Conservation (phyloP, 2,329 filamentous ascomycete genomes). For the Epichloe aotearoae region DNA sequence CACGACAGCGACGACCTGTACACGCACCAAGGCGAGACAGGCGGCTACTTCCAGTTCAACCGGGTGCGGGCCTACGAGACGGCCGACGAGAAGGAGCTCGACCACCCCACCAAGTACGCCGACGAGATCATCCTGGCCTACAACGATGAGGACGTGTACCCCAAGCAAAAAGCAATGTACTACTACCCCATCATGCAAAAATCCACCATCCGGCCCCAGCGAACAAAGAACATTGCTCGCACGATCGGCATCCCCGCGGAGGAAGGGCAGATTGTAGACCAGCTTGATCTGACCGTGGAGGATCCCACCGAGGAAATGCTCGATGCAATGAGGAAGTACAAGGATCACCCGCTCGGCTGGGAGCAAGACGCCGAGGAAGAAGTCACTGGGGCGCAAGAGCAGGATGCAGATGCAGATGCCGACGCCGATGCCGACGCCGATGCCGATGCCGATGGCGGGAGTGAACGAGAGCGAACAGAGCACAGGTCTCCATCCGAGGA, state of each 20-base stretch:
- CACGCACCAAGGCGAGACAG: slow-evolving; percentile 32
- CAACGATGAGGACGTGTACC: slow-evolving; percentile 37
- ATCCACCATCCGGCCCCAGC: slow-evolving; percentile 47
- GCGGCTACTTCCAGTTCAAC: slow-evolving; percentile 45
- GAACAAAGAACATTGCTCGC: slow-evolving; percentile 49
- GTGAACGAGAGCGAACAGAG: slow-evolving; percentile 9
- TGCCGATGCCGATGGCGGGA: slow-evolving; percentile 7
- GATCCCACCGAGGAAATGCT: slow-evolving; percentile 42
- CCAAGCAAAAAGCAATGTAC: slow-evolving; percentile 44
- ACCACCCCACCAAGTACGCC: slow-evolving; percentile 46
- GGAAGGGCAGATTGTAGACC: slow-evolving; percentile 39
- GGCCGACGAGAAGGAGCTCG: slow-evolving; percentile 40
- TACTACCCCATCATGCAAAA: slow-evolving; percentile 59
- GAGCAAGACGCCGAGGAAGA: slow-evolving; percentile 26
- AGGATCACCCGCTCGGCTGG: slow-evolving; percentile 37
- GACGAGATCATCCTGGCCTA: slow-evolving; percentile 49
- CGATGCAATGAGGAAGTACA: slow-evolving; percentile 38
- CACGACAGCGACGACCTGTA: slow-evolving; percentile 42
- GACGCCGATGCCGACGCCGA: slow-evolving; percentile 3
- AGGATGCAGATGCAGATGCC: not conserved
- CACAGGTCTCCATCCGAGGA: slow-evolving; percentile 19
- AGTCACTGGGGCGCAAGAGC: slow-evolving; percentile 11
- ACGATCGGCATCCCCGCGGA: slow-evolving; percentile 31
- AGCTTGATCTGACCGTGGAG: slow-evolving; percentile 40
- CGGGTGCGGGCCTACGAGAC: slow-evolving; percentile 54